A percentile compares a stretch with the other conserved stretches of the same genome.
These are phyloP conservation scores for Neurospora sp. DNA, from an alignment of 495 filamentous ascomycete genomes.

Conservation along the genomic window DNA sequence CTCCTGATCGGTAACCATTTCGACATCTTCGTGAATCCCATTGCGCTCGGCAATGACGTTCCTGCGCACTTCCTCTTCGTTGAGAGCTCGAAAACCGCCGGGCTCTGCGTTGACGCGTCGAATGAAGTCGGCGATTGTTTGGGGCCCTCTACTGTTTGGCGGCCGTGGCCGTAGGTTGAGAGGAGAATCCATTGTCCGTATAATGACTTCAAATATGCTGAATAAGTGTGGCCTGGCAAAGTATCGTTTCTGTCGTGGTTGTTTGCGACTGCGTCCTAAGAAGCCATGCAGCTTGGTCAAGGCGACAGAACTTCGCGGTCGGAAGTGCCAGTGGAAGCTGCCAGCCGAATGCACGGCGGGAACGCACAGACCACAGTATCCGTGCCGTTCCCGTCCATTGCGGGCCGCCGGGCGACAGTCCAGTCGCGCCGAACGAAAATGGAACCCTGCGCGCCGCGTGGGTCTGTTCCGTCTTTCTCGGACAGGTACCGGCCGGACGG, in stretches of 20 bases:
- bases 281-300: not conserved
- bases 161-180: constrained; percentile 58
- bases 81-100: constrained; percentile 63
- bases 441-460: not conserved
- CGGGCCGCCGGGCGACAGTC: not conserved
- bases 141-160: constrained; percentile 42
- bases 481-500: not conserved
- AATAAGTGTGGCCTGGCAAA: not conserved
- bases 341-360: not conserved
- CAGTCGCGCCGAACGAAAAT: not conserved
- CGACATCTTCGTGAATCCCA: constrained; percentile 13
- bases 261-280: not conserved
- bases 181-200: constrained; percentile 33
- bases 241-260: not conserved
- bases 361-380: not conserved
- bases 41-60: constrained; percentile 45
- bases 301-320: not conserved
- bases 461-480: not conserved
- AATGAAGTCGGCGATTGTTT: constrained; percentile 60
- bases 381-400: not conserved
- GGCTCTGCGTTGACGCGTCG: constrained; percentile 62
- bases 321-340: not conserved
- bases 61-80: constrained; percentile 48
- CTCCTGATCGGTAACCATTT: constrained; percentile 26
- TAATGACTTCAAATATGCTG: not conserved